Conservation (phyloP, 176 grass and related monocot genomes). For the Panicum miliaceum region DNA sequence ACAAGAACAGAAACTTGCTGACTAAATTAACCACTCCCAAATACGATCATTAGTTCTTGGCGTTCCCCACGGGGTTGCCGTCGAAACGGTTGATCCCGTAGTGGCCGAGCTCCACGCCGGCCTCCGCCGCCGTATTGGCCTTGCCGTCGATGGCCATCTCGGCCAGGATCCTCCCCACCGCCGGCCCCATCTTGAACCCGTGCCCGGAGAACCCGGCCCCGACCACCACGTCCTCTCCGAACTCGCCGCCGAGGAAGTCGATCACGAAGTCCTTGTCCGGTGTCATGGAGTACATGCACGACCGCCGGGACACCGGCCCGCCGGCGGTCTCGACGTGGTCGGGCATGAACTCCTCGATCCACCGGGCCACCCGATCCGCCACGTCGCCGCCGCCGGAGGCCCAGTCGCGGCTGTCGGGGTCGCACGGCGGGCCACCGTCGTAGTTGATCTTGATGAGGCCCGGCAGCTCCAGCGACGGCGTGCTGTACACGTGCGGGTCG, state of each 20-base stretch:
- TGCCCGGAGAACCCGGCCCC: slow-evolving; percentile 77
- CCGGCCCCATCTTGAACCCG: slow-evolving; percentile 83
- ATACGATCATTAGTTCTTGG: slow-evolving; percentile 1
- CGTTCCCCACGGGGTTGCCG: slow-evolving; percentile 47
- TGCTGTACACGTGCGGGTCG: slow-evolving; percentile 64
- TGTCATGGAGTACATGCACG: slow-evolving; percentile 92
- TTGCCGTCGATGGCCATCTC: slow-evolving; percentile 65
- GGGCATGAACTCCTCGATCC: slow-evolving; percentile 62
- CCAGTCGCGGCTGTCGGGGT: slow-evolving; percentile 70
- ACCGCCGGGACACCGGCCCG: slow-evolving; percentile 44
- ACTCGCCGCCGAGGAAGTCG: slow-evolving; percentile 71
- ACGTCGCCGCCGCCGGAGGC: background rate
- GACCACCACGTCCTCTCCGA: slow-evolving; percentile 63
- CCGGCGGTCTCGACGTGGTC: slow-evolving; percentile 36
- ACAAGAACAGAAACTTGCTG: background rate
- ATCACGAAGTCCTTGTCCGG: slow-evolving; percentile 79
- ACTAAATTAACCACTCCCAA: background rate
- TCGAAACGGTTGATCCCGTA: slow-evolving; percentile 61
- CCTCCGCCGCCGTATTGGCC: slow-evolving; percentile 24
- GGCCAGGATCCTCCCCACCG: slow-evolving; percentile 59
- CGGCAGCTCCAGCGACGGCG: slow-evolving; percentile 72
- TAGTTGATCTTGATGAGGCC: slow-evolving; percentile 79
- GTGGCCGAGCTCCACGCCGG: slow-evolving; percentile 40
- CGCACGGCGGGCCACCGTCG: slow-evolving; percentile 66
- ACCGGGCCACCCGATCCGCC: slow-evolving; percentile 28